Percentiles rank a stretch among this genome's conserved stretches.
These are phyloP conservation scores for Sodiomyces alkalinus DNA, from an alignment of 2,329 filamentous ascomycete genomes.

Conservation along the genomic window DNA sequence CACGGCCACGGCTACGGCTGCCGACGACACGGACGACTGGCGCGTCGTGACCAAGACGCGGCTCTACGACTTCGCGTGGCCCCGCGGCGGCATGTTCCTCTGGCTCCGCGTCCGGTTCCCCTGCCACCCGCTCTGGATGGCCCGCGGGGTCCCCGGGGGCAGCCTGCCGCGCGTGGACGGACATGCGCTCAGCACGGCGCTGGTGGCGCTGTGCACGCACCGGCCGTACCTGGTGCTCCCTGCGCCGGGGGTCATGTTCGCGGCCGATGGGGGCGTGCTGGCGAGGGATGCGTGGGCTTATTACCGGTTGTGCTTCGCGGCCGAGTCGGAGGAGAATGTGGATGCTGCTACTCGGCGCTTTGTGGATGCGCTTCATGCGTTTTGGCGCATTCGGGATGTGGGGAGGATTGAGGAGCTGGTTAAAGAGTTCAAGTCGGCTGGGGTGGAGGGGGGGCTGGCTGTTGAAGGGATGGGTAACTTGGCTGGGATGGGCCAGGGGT, in stretches of 20 bases:
- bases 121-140: constrained; percentile 51
- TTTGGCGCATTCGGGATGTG: constrained; percentile 61
- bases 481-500: constrained; percentile 13
- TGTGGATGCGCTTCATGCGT: constrained; percentile 52
- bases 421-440: constrained; percentile 14
- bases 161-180: constrained; percentile 30
- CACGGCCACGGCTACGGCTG: too few species aligned
- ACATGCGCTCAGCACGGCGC: constrained; percentile 41
- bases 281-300: constrained; percentile 51
- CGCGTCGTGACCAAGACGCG: constrained; percentile 58
- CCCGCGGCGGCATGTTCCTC: constrained; percentile 81
- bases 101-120: constrained; percentile 65
- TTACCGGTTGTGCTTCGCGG: constrained; percentile 71
- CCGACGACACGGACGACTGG: constrained; percentile 47
- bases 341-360: constrained; percentile 46
- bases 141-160: constrained; percentile 11
- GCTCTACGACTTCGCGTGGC: constrained; percentile 65
- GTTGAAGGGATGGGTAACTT: constrained; percentile 14
- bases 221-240: constrained; percentile 57
- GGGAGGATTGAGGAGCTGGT: constrained; percentile 49
- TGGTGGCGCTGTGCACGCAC: constrained; percentile 57
- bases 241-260: constrained; percentile 60
- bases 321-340: constrained; percentile 57
- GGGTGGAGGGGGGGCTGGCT: constrained; percentile 6
- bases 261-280: constrained; percentile 44